phyloP scores from a whole-genome alignment of 768 basidiomycete species.

The Mycena floridula region DNA sequence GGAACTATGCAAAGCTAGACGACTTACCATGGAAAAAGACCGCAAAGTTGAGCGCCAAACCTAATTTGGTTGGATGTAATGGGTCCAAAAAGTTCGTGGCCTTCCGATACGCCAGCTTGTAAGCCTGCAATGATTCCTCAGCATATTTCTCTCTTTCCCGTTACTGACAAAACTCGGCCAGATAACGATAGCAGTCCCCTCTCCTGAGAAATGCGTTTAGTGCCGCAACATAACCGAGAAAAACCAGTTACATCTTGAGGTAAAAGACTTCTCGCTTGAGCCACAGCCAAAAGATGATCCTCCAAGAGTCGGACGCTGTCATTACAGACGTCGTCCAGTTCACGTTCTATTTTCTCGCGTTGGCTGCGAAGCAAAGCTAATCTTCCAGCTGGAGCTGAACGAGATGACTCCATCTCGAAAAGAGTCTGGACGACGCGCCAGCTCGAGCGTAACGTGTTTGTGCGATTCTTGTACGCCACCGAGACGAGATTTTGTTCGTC shows the following conservation, averaged over 20 bases:
- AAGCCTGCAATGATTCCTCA: slow-evolving; percentile 73
- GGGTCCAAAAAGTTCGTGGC: slow-evolving; percentile 68
- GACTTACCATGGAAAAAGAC: slow-evolving; percentile 72
- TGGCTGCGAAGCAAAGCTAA: slow-evolving; percentile 64
- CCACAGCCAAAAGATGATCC: slow-evolving; percentile 35
- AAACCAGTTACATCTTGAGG: slow-evolving; percentile 68
- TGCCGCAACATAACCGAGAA: slow-evolving; percentile 40
- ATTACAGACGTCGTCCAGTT: slow-evolving; percentile 72
- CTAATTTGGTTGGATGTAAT: slow-evolving; percentile 82
- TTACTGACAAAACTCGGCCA: slow-evolving; percentile 74
- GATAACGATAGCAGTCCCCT: slow-evolving; percentile 89
- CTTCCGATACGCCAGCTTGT: slow-evolving; percentile 83
- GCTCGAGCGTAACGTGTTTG: slow-evolving; percentile 74
- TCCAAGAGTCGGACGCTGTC: slow-evolving; percentile 73
- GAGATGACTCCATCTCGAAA: slow-evolving; percentile 58
- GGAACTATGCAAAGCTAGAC: background rate
- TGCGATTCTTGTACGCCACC: slow-evolving; percentile 88
- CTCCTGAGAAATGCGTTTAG: slow-evolving; percentile 43
- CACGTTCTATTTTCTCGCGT: slow-evolving; percentile 69
- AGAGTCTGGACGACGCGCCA: slow-evolving; percentile 79
- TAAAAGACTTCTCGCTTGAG: slow-evolving; percentile 85
- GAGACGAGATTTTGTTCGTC: slow-evolving; percentile 89
- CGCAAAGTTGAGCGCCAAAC: slow-evolving; percentile 88
- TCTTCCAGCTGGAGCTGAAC: slow-evolving; percentile 54
- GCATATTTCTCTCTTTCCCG: slow-evolving; percentile 62